Base-by-base conservation (phyloP, 805 yeast species). In the Clavispora fructus region DNA sequence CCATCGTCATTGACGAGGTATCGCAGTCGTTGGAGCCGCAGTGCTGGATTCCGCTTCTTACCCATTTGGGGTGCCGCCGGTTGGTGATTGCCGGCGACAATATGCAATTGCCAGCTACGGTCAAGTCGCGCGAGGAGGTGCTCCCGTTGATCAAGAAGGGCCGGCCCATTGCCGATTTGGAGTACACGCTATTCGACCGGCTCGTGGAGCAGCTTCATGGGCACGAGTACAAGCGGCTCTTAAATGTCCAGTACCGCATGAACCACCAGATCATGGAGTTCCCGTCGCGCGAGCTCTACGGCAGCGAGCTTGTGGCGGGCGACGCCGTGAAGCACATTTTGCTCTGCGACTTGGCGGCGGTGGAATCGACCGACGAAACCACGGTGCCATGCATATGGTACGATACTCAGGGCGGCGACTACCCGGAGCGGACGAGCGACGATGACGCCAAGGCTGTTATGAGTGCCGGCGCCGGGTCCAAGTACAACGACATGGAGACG, bases 11-110 rank as follows among this genome's bases (percentile, higher is more conserved):
- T 31, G 99, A 92, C 65, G 99, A 92, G 64, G 97, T 92, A 0
- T 89, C 97, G 0, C 99, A 92, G 63, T 77, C 97, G 10, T 66
- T 92, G 45, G 97, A 92, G 58, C 96, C 97, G 1, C 96, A 92
- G 54, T 90, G 97, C 58, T 91, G 97, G 97, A 90, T 92, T 23
- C 97, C 99, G 0, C 50, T 94, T 7, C 72, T 89, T 4, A 76
- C 78, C 33, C 92, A 87, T 56, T 65, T 74, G 12, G 74, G 80
- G 8, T 19, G 79, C 37, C 72, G 74, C 31, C 75, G 82, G 44
- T 62, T 92, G 23, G 78, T 92, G 1, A 74, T 92, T 23, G 97
- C 98, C 0, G 99, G 99, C 43, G 99, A 92, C 61, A 85, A 91
- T 58, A 81, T 81, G 67, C 99, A 92, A 63, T 69, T 92, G 29